These are phyloP conservation scores for Magnusiomyces suaveolens DNA, from an alignment of 1,139 yeast species.

Conservation along the genomic window DNA sequence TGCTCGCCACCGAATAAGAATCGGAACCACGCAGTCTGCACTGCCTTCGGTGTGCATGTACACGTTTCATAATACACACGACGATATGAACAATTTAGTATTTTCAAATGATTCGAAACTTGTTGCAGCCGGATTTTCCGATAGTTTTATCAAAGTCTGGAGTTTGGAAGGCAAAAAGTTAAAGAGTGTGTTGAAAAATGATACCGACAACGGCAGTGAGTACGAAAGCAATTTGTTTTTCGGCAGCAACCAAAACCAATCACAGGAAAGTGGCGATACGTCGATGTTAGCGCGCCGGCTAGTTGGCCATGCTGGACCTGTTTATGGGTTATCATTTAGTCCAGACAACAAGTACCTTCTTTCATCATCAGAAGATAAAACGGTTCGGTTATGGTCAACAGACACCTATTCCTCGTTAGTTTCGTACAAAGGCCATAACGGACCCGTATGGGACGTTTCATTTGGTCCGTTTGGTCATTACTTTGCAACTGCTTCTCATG, in stretches of 20 bases:
- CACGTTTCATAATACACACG: slow-evolving; percentile 86
- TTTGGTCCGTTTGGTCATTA: slow-evolving; percentile 94
- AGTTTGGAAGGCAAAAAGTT: slow-evolving; percentile 83
- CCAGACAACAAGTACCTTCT: slow-evolving; percentile 80
- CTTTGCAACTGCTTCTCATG: slow-evolving; percentile 95
- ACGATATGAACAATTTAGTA: slow-evolving; percentile 71
- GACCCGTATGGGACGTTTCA: slow-evolving; percentile 95
- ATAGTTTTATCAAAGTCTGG: slow-evolving; percentile 85
- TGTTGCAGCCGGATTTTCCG: slow-evolving; percentile 92
- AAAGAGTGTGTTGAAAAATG: slow-evolving; percentile 47
- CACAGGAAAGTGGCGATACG: background rate
- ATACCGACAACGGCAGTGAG: slow-evolving; percentile 27
- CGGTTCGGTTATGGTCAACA: slow-evolving; percentile 87
- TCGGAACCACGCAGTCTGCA: slow-evolving; percentile 61
- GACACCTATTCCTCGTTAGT: slow-evolving; percentile 87
- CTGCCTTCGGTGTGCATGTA: slow-evolving; percentile 97
- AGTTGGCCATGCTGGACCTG: slow-evolving; percentile 91
- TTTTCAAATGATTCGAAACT: slow-evolving; percentile 81
- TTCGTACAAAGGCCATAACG: slow-evolving; percentile 91
- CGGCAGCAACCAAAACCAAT: background rate
- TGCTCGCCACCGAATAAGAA: slow-evolving; percentile 59
- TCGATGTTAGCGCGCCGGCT: slow-evolving; percentile 43
- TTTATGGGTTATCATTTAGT: slow-evolving; percentile 79
- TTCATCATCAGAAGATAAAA: slow-evolving; percentile 83
- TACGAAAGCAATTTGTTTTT: slow-evolving; percentile 24